phyloP scores from a whole-genome alignment of 495 filamentous ascomycete species.

The Tuber indicum region DNA sequence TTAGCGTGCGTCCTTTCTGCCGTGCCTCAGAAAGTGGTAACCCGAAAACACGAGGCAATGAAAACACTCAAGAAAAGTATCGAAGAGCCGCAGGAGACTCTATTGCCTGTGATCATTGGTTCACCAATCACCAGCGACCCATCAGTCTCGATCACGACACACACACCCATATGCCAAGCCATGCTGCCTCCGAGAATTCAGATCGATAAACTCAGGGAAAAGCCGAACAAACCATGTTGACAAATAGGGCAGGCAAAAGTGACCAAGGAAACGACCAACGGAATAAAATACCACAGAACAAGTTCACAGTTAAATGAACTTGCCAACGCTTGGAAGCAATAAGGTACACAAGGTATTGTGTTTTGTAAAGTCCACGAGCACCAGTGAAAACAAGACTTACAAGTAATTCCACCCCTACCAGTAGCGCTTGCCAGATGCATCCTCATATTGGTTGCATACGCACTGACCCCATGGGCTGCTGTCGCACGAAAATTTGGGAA shows the following conservation, averaged over 20 bases:
- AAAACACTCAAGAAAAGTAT: conserved; percentile 18
- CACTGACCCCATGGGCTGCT: conserved; percentile 13
- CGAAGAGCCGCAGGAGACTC: neutral
- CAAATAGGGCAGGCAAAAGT: neutral
- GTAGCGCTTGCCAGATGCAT: conserved; percentile 27
- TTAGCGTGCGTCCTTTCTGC: conserved; percentile 7
- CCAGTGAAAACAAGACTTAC: conserved; percentile 19
- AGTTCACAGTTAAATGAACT: neutral
- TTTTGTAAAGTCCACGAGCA: neutral
- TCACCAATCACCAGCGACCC: conserved; percentile 39
- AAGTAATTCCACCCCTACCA: conserved; percentile 18
- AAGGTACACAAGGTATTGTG: neutral
- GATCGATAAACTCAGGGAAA: neutral
- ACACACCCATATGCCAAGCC: neutral
- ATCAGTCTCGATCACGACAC: neutral
- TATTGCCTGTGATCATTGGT: conserved; percentile 11
- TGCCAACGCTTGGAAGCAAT: neutral
- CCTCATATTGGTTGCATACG: conserved; percentile 9
- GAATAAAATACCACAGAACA: neutral
- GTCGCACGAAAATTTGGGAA: conserved; percentile 15
- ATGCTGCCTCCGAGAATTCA: neutral
- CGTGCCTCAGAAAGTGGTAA: neutral
- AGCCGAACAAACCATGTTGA: neutral
- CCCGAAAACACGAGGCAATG: neutral
- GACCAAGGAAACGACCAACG: neutral